Percentiles rank a stretch among this genome's conserved stretches.
phyloP scores from a whole-genome alignment of 768 basidiomycete genomes.

The Nidularia pulvinata region DNA sequence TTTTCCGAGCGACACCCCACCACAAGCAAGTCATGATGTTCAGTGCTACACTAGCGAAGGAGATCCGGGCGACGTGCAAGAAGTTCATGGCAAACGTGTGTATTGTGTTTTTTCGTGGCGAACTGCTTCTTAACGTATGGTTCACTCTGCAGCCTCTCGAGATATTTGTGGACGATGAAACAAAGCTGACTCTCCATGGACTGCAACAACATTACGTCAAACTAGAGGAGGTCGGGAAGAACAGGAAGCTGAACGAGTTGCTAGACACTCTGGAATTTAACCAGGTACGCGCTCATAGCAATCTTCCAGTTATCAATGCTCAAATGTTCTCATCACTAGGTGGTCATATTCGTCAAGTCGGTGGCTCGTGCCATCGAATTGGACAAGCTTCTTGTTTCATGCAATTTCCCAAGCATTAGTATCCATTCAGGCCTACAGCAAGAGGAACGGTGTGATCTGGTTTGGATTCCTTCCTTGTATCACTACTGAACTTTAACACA shows the following conservation, averaged over 20 bases:
- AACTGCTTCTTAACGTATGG: not conserved
- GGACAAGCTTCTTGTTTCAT: slow-evolving; percentile 93
- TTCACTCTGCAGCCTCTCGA: slow-evolving; percentile 77
- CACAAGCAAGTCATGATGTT: slow-evolving; percentile 99
- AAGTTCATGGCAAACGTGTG: slow-evolving; percentile 99
- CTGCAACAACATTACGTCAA: slow-evolving; percentile 99
- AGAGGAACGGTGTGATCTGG: slow-evolving; percentile 82
- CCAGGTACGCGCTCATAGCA: slow-evolving; percentile 54
- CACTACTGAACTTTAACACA: no score
- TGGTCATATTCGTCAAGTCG: slow-evolving; percentile 99
- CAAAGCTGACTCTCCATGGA: slow-evolving; percentile 96
- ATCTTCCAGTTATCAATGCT: not conserved
- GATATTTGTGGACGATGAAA: slow-evolving; percentile 99
- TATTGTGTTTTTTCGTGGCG: slow-evolving; percentile 8
- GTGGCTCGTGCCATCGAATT: slow-evolving; percentile 96
- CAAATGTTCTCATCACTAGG: slow-evolving; percentile 44
- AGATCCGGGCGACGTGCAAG: slow-evolving; percentile 97
- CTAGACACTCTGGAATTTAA: slow-evolving; percentile 98
- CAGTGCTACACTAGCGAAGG: slow-evolving; percentile 96
- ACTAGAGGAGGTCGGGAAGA: slow-evolving; percentile 93
- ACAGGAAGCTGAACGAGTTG: slow-evolving; percentile 95
- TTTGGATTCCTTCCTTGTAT: no score
- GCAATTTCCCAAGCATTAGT: slow-evolving; percentile 97
- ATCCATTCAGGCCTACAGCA: slow-evolving; percentile 96
- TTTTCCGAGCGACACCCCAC: slow-evolving; percentile 97